Conservation (phyloP, 257 asterid genomes). For the Leptodermis oblonga region DNA sequence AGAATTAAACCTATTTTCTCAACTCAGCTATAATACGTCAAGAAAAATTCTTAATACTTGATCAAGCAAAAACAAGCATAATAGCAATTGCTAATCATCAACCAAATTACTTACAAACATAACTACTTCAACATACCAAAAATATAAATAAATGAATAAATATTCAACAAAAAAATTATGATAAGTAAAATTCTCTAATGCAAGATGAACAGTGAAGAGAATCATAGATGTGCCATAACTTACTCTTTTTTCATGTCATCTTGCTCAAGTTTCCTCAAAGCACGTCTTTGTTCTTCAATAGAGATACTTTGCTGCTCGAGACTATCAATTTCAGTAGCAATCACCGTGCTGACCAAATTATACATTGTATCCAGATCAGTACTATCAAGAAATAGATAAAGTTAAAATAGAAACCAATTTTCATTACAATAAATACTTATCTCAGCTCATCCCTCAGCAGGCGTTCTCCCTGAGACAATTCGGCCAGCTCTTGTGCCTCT, state of each 20-base stretch:
- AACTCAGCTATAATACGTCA: not conserved
- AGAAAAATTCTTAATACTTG: not conserved
- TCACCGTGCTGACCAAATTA: constrained; percentile 50
- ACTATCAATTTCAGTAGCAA: constrained; percentile 40
- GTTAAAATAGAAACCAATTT: constrained; percentile 14
- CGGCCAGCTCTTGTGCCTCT: constrained; percentile 59
- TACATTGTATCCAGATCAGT: constrained; percentile 15
- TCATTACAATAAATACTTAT: constrained; percentile 43
- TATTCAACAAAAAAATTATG: not conserved
- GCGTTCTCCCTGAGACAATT: constrained; percentile 45
- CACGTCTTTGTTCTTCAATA: constrained; percentile 46
- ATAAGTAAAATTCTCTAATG: not conserved
- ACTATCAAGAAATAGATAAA: constrained; percentile 9
- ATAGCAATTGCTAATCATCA: not conserved
- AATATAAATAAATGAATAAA: not conserved
- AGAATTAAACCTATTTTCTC: not conserved
- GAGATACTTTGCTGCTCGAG: constrained; percentile 49
- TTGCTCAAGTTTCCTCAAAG: constrained; percentile 52
- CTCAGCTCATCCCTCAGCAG: constrained; percentile 68
- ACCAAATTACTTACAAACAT: not conserved
- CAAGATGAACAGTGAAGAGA: not conserved
- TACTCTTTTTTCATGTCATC: constrained; percentile 65
- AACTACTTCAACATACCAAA: too few relatives aligned
- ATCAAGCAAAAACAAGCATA: not conserved
- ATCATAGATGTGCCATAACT: constrained; percentile 28